Percentiles rank a stretch among this genome's conserved stretches.
These are phyloP conservation scores for Endocalyx cinctus DNA, from an alignment of 2,329 filamentous ascomycete species.

Conservation along the genomic window DNA sequence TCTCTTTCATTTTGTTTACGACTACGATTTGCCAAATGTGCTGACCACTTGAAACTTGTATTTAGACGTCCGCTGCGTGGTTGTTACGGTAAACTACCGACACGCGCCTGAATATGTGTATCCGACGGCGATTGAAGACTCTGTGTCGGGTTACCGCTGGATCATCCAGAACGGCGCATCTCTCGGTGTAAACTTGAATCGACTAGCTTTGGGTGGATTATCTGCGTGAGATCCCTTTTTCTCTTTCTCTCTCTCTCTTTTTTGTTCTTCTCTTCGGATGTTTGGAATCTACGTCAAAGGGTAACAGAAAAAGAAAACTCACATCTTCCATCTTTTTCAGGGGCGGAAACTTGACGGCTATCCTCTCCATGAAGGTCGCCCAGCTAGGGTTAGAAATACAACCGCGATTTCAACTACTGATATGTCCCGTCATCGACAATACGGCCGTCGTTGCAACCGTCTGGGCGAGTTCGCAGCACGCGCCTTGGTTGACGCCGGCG, in stretches of 20 bases:
- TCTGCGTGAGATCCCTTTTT: constrained; percentile 9
- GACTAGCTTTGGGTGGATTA: constrained; percentile 4
- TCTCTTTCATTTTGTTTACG: no score
- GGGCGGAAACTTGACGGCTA: background rate
- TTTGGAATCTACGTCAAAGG: no score
- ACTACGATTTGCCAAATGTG: no score
- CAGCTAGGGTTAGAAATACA: background rate
- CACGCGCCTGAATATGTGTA: constrained; percentile 8
- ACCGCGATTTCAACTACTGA: constrained; percentile 10
- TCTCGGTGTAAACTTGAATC: background rate
- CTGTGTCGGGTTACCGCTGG: constrained; percentile 4
- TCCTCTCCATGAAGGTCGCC: background rate
- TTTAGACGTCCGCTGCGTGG: constrained; percentile 3
- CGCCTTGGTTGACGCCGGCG: constrained; percentile 28
- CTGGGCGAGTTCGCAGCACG: constrained; percentile 13
- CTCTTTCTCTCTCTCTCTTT: no score
- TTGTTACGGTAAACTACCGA: constrained; percentile 8
- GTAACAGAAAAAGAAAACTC: no score
- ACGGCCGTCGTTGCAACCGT: constrained; percentile 21
- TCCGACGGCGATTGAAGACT: constrained; percentile 6
- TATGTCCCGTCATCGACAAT: constrained; percentile 31
- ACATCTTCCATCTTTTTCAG: no score
- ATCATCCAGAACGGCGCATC: background rate
- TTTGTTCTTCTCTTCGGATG: no score
- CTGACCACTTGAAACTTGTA: background rate